These are phyloP conservation scores for Prunus padus DNA, from an alignment of 306 rosid genomes.

Conservation along the genomic window DNA sequence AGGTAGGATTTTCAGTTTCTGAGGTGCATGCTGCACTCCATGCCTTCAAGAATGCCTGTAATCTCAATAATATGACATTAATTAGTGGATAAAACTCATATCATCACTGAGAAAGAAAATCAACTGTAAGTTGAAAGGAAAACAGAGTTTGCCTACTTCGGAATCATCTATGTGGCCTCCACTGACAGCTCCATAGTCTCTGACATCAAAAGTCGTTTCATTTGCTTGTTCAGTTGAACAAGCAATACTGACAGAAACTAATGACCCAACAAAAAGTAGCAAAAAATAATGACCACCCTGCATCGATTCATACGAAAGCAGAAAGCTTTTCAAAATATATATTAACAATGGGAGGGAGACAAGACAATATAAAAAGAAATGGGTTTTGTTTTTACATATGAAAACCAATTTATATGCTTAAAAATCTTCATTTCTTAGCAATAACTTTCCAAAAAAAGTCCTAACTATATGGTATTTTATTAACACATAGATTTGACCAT, in stretches of 20 bases:
- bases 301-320: constrained; percentile 7
- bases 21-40: constrained; percentile 35
- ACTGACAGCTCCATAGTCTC: constrained; percentile 34
- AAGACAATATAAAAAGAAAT: background rate
- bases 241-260: constrained; percentile 15
- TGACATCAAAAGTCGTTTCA: constrained; percentile 12
- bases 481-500: background rate
- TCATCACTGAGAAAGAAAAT: background rate
- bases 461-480: background rate
- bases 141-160: constrained; percentile 5
- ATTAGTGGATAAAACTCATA: background rate
- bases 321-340: background rate
- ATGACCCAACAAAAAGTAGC: constrained; percentile 7
- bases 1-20: constrained; percentile 16
- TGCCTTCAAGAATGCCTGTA: constrained; percentile 35
- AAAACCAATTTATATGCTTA: background rate
- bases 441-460: background rate
- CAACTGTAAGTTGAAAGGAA: background rate
- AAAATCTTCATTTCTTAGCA: background rate
- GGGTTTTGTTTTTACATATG: background rate
- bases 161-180: constrained; percentile 31
- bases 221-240: constrained; percentile 16
- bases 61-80: background rate
- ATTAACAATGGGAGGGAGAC: background rate
- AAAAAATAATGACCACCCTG: constrained; percentile 15